Evolutionary conservation across 108 stramenopile genomes (phyloP).

Genomic region (Skeletonema costatum): DNA sequence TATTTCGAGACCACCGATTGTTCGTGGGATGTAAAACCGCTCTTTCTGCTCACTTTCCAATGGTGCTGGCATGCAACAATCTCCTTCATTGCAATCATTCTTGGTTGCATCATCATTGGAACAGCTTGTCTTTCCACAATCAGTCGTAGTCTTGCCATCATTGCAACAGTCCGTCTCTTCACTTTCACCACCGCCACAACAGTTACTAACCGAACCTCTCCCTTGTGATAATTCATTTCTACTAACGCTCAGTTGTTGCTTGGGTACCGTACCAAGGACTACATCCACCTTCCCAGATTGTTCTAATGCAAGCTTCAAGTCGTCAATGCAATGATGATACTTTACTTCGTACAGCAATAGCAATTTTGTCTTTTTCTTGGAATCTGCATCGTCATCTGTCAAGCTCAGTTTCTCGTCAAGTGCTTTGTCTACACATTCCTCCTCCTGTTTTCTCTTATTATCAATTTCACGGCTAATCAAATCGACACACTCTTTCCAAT

Average conservation of each 20-base stretch:
- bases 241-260: slow-evolving; percentile 9
- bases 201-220: not conserved
- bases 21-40: slow-evolving; percentile 37
- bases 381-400: not conserved
- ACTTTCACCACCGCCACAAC: slow-evolving; percentile 9
- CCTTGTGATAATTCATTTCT: slow-evolving; percentile 5
- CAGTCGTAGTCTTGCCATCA: not conserved
- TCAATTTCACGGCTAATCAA: slow-evolving; percentile 14
- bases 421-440: slow-evolving; percentile 8
- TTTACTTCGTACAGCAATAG: slow-evolving; percentile 81
- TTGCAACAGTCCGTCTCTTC: not conserved
- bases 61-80: not conserved
- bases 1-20: slow-evolving; percentile 80
- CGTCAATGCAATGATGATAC: slow-evolving; percentile 80
- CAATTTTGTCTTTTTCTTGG: slow-evolving; percentile 20
- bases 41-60: slow-evolving; percentile 1
- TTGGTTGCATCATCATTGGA: not conserved
- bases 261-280: slow-evolving; percentile 36
- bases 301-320: slow-evolving; percentile 49
- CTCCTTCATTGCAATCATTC: not conserved
- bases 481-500: slow-evolving; percentile 19
- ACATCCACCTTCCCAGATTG: slow-evolving; percentile 19
- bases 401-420: not conserved
- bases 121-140: not conserved
- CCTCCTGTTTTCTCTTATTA: not conserved